Base-by-base conservation (phyloP, 192 early-diverging fungal species). In the Coemansia guatemalensis region DNA sequence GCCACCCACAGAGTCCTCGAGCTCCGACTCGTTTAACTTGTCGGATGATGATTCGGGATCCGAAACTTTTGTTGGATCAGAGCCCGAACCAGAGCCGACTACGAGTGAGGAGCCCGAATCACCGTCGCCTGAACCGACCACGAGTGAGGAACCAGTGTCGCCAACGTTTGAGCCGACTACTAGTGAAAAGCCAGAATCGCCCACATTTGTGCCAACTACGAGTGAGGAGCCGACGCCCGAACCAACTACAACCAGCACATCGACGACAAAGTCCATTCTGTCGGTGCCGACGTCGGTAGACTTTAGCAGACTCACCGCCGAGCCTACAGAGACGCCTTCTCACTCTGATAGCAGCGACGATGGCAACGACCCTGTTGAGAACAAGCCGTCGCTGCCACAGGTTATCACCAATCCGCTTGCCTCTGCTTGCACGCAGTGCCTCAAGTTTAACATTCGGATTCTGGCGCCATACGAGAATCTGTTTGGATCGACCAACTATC, bases 401-500 rank as follows among this genome's bases (percentile, higher is more conserved):
- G 68, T 74, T 17, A 74, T 74, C 60, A 60, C 41, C 60, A 80
- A 74, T 55, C 77, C 65, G 26, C 56, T 63, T 24, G 63, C 60
- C 50, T 59, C 62, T 7, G 64, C 64, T 21, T 80, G 77, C 68
- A 70, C 63, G 39, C 68, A 80, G 71, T 80, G 77, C 44, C 68
- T 80, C 24, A 66, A 41, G 8, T 73, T 80, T 56, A 64, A 60
- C 55, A 63, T 80, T 44, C 62, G 77, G 35, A 80, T 80, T 25
- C 53, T 71, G 29, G 77, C 68, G 17, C 68, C 71, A n/a, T 80
- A 80, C 47, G 71, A 56, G 53, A 80, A 80, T 47, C 58, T 80
- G 67, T 71, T 80, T 62, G 77, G 77, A 12, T 64, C 71, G 7
- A 66, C 67, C 65, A 80, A 80, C 68, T 74, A 74, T 48, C 41